Evolutionary conservation across 352 stramenopile genomes (phyloP).

Genomic region (Globisporangium orthogonon): DNA sequence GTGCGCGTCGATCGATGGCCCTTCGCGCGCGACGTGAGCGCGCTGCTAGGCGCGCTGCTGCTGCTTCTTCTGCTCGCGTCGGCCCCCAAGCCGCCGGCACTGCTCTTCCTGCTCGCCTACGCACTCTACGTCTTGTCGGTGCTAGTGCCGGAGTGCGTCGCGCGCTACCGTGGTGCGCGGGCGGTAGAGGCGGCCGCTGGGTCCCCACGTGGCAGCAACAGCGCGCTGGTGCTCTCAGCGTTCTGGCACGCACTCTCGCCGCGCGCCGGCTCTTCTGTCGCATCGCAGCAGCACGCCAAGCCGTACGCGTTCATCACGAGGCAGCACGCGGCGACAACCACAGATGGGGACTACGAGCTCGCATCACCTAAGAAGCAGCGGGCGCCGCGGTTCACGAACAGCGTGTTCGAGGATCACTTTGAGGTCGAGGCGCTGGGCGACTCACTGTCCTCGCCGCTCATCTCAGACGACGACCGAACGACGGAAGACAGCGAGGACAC

Average conservation of each 20-base stretch:
- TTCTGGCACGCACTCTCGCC: slow-evolving; percentile 75
- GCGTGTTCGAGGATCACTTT: slow-evolving; percentile 66
- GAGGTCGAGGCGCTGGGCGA: slow-evolving; percentile 26
- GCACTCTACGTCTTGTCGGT: slow-evolving; percentile 54
- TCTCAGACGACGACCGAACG: slow-evolving; percentile 38
- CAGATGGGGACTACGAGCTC: slow-evolving; percentile 17
- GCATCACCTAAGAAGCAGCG: slow-evolving; percentile 12
- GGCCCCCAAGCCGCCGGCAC: slow-evolving; percentile 18
- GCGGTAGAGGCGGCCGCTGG: too few species aligned
- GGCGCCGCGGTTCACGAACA: slow-evolving; percentile 27
- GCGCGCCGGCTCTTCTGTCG: neutral
- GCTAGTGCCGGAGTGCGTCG: slow-evolving; percentile 45
- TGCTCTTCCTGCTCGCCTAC: slow-evolving; percentile 50
- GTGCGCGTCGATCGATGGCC: slow-evolving; percentile 61
- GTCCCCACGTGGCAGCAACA: neutral
- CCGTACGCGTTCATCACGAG: slow-evolving; percentile 45
- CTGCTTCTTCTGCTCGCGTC: slow-evolving; percentile 44
- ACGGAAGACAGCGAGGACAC: slow-evolving; percentile 7
- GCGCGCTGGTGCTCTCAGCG: slow-evolving; percentile 41
- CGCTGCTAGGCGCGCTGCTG: slow-evolving; percentile 27
- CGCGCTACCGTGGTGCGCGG: slow-evolving; percentile 16
- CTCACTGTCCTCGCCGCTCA: slow-evolving; percentile 50
- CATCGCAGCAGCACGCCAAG: slow-evolving; percentile 12
- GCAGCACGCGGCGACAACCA: slow-evolving; percentile 11
- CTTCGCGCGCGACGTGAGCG: slow-evolving; percentile 57